Evolutionary conservation across 2,329 filamentous ascomycete genomes (phyloP).

Genomic region (Cordyceps militaris): DNA sequence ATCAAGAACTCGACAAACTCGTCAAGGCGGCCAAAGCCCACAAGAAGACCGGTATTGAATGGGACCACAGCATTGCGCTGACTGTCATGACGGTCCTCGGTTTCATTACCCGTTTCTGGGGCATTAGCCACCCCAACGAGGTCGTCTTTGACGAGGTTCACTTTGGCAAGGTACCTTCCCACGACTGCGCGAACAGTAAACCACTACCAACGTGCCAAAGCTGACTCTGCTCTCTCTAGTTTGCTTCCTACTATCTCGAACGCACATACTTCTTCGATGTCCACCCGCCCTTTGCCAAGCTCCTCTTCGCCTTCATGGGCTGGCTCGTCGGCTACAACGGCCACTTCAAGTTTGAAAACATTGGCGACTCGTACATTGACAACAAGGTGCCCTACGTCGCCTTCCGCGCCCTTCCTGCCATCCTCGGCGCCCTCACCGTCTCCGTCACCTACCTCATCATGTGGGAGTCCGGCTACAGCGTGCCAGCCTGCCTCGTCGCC

Average conservation of each 20-base stretch:
- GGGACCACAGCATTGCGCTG: slow-evolving; percentile 78
- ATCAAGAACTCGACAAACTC: slow-evolving; percentile 43
- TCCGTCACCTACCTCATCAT: slow-evolving; percentile 95
- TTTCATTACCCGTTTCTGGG: slow-evolving; percentile 91
- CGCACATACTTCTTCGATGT: slow-evolving; percentile 99
- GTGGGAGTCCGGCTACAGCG: slow-evolving; percentile 98
- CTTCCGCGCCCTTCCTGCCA: slow-evolving; percentile 86
- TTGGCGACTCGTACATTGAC: slow-evolving; percentile 93
- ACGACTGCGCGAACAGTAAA: background rate
- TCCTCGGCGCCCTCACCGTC: slow-evolving; percentile 86
- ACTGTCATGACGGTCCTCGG: slow-evolving; percentile 71
- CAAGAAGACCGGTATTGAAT: slow-evolving; percentile 49
- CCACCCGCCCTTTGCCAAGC: slow-evolving; percentile 95
- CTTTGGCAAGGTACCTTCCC: slow-evolving; percentile 80
- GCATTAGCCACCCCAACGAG: slow-evolving; percentile 89
- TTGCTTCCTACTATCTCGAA: slow-evolving; percentile 79
- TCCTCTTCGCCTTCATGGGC: slow-evolving; percentile 92
- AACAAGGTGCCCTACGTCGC: slow-evolving; percentile 98
- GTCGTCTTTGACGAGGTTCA: slow-evolving; percentile 99
- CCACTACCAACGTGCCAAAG: background rate
- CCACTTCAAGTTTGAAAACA: slow-evolving; percentile 97
- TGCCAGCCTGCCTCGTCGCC: slow-evolving; percentile 84
- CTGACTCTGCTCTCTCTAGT: slow-evolving; percentile 35
- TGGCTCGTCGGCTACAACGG: slow-evolving; percentile 98
- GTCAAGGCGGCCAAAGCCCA: slow-evolving; percentile 30